These are phyloP conservation scores for Heterobasidion irregulare DNA, from an alignment of 1,284 basidiomycete genomes.

Conservation along the genomic window DNA sequence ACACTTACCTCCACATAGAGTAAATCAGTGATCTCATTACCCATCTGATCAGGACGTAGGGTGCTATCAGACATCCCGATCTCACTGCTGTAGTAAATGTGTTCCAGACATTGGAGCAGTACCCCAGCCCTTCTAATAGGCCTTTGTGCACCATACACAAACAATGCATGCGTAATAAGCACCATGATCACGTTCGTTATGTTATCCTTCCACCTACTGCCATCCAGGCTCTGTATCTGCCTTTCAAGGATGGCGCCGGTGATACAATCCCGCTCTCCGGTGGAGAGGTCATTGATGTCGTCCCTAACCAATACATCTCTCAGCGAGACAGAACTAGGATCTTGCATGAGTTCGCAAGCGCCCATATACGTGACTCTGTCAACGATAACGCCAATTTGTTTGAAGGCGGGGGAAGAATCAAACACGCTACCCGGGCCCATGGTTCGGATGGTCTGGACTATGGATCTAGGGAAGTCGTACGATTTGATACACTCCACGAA, in stretches of 20 bases:
- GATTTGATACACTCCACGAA: conserved; percentile 43
- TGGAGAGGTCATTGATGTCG: not conserved
- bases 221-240: conserved; percentile 47
- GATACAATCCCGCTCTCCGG: conserved; percentile 18
- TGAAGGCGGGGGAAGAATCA: conserved; percentile 29
- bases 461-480: conserved; percentile 41
- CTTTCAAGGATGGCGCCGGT: conserved; percentile 50
- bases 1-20: conserved; percentile 31
- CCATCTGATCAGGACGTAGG: conserved; percentile 22
- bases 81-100: conserved; percentile 36
- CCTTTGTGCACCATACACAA: conserved; percentile 39
- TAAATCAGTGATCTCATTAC: conserved; percentile 32
- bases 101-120: conserved; percentile 41
- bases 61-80: too few relatives aligned
- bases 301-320: conserved; percentile 14
- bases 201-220: conserved; percentile 46
- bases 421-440: conserved; percentile 25
- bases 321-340: conserved; percentile 38
- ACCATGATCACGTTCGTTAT: conserved; percentile 28
- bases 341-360: conserved; percentile 51
- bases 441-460: conserved; percentile 24
- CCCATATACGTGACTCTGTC: conserved; percentile 61
- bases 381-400: conserved; percentile 48
- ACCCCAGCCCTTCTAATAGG: conserved; percentile 48
- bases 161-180: conserved; percentile 41